Evolutionary conservation across 2,329 filamentous ascomycete species (phyloP), one percentile per base, ranked within the genome.

Genomic region (Aureobasidium sp.): DNA sequence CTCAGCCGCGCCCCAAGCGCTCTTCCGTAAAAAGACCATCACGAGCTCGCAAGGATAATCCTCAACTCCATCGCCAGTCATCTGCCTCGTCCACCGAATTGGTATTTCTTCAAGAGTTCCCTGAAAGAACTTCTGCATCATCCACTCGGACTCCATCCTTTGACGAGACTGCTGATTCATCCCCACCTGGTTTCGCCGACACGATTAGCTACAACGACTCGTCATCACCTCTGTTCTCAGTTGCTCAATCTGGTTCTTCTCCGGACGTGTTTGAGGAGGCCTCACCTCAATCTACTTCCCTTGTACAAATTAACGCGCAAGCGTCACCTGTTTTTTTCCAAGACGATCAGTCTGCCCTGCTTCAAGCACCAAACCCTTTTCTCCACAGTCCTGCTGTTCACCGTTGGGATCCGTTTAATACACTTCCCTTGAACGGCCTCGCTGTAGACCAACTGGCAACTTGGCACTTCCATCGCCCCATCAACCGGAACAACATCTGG

Each of bases 341-440:
- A 12, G 42, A 37, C 8, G 26, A 50, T 26, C 46, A 60, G 26
- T 50, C 44, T 42, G 44, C 44, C 12, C 13, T 36, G 4, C 46
- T 60, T 5, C 46, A 60, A 50, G 39, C 39, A 10, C 57, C 57
- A 15, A 60, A 60, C 12, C 57, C 57, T 15, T 60, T 60, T 13
- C 26, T 60, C 4, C 44, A 32, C 23, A 60, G 41, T 17, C 57
- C 57, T 39, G 46, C 44, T 23, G 46, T 36, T 26, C 57, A 60
- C n/a, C 57, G 57, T 42, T 60, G 57, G 57, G 57, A 60, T 26
- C 57, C 57, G n/a, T 60, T 60, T 20, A 60, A 60, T 34, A 50
- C 57, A 9, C 32, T 60, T 12, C 57, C 57, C 23, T 51, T 60
- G 36, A 60, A 60, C 57, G 57, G 57, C 12, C 57, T 50, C 15